Percentiles rank a stretch among this genome's conserved stretches.
Evolutionary conservation across 1,284 basidiomycete species (phyloP).

Genomic region (Austroboletus novae-zelandiae): DNA sequence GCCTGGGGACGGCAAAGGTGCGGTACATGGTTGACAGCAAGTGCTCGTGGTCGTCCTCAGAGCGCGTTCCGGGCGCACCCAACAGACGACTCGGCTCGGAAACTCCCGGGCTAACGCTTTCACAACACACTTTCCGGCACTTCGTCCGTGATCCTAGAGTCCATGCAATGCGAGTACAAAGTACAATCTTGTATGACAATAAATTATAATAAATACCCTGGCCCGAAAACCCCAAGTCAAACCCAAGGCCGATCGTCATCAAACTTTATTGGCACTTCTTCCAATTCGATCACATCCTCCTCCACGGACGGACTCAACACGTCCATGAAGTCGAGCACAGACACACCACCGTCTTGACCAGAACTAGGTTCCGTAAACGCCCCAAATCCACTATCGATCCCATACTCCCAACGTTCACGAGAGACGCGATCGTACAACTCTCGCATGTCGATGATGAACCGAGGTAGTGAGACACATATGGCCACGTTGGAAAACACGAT

Average conservation of each 20-base stretch:
- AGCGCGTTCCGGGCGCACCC: neutral
- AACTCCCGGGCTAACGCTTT: no score
- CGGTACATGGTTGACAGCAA: conserved; percentile 49
- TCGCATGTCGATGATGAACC: neutral
- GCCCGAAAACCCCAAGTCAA: no score
- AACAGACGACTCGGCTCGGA: neutral
- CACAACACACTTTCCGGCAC: no score
- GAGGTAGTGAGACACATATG: neutral
- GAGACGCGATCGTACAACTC: neutral
- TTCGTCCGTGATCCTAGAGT: no score
- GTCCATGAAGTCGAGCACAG: neutral
- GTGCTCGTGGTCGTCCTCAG: neutral
- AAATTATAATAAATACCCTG: no score
- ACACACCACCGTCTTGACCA: neutral
- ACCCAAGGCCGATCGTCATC: no score
- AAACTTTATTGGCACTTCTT: no score
- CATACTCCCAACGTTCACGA: neutral
- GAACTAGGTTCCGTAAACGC: neutral
- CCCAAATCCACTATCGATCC: neutral
- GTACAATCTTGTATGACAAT: no score
- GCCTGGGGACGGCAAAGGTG: conserved; percentile 52
- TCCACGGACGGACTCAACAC: neutral
- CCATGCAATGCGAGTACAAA: no score
- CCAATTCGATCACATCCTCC: no score
- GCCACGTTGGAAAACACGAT: neutral